Evolutionary conservation across 2,329 filamentous ascomycete species (phyloP), one percentile per base, ranked within the genome.

Genomic region (Botrytis aclada): DNA sequence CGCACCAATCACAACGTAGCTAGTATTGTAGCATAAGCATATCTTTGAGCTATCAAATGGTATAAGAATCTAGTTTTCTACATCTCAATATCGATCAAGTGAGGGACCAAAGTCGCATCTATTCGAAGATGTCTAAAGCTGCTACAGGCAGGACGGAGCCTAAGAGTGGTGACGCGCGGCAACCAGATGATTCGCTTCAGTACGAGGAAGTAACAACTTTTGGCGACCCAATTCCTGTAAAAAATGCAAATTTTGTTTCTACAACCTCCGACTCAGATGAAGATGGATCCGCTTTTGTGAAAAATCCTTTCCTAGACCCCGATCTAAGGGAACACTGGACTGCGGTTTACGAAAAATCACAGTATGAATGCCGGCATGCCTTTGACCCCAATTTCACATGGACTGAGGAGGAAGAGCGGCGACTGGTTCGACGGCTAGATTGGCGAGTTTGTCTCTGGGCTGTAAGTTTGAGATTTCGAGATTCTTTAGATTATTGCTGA

Each of bases 351-450:
- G 77, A 79, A 29, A 77, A 79, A 60, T 73, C 78, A 6, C 62
- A 75, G 39, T 79, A 79, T 71, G 78, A 79, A 73, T 78, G 76
- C 58, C 75, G 77, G 32, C 64, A 75, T 60, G 72, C 69, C 18
- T 79, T 79, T 61, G 77, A 79, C 54, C 74, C 77, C 3, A 63
- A 70, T 22, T 60, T 76, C 9, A 77, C 73, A 16, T 80, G 78
- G 78, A 77, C 75, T 0, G 74, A 77, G 43, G 74, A 76, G 20
- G 78, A 80, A 65, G 78, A 80, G 66, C 76, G 72, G 60, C 76
- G 74, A 43, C 47, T 80, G 8, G 73, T 80, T 43, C 73, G 78
- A n/a, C 67, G 73, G 22, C 61, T 79, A 18, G 77, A 78, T 69
- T 69, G 75, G 75, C 69, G 73, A 43, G 76, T 78, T 43, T 77